phyloP scores from a whole-genome alignment of 371 early-diverging fungal genomes.

The Umbelopsis sp. region DNA sequence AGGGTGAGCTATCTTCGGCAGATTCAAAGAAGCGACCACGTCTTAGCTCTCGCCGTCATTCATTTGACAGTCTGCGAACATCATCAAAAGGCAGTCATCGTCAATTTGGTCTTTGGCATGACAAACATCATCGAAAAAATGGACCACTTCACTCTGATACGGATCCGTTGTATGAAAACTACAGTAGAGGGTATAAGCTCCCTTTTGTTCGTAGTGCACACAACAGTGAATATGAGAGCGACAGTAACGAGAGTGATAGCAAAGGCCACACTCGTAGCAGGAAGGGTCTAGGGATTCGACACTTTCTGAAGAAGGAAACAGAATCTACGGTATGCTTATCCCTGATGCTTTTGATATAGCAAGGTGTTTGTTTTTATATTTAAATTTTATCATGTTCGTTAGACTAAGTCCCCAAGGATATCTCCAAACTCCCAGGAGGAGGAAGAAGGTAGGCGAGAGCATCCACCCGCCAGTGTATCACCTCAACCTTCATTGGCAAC shows the following conservation, averaged over 20 bases:
- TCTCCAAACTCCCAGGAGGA: not conserved
- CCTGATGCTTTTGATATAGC: not conserved
- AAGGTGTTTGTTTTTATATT: not conserved
- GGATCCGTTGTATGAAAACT: not conserved
- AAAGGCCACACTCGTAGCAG: not conserved
- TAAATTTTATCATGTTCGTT: not conserved
- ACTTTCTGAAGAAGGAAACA: constrained; percentile 2
- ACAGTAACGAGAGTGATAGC: constrained; percentile 1
- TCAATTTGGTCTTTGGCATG: not conserved
- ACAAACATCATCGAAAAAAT: not conserved
- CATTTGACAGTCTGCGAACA: constrained; percentile 7
- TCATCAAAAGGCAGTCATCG: not conserved
- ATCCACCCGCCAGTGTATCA: not conserved
- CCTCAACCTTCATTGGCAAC: not conserved
- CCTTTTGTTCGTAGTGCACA: not conserved
- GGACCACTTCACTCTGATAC: not conserved
- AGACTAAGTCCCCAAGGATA: not conserved
- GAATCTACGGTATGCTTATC: not conserved
- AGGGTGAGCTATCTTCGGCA: not conserved
- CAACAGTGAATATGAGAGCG: constrained; percentile 4
- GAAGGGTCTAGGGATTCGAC: not conserved
- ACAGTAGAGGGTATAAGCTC: not conserved
- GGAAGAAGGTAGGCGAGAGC: not conserved
- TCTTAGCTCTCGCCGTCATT: constrained; percentile 1
- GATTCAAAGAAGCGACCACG: not conserved